Evolutionary conservation across 805 yeast species (phyloP).

Genomic region (Yamadazyma paraphyllophila): DNA sequence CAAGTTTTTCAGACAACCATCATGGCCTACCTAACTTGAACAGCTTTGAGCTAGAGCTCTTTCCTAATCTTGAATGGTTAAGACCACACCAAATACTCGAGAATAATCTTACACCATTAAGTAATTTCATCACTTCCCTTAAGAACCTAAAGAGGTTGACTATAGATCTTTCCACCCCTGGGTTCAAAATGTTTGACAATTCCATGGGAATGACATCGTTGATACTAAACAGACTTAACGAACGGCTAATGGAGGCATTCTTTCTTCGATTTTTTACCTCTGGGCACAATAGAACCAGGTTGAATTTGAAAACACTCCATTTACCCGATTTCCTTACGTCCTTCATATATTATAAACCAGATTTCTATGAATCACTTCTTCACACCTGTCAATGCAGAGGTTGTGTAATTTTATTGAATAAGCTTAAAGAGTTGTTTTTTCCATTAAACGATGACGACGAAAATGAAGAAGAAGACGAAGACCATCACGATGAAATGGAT

Average conservation of each 20-base stretch:
- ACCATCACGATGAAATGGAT: conserved; percentile 15
- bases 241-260: conserved; percentile 35
- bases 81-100: conserved; percentile 34
- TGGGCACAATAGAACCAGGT: conserved; percentile 8
- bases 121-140: conserved; percentile 26
- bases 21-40: conserved; percentile 30
- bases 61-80: conserved; percentile 34
- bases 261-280: conserved; percentile 24
- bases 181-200: conserved; percentile 36
- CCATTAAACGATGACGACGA: conserved; percentile 19
- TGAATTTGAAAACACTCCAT: conserved; percentile 23
- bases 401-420: conserved; percentile 27
- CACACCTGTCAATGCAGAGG: conserved; percentile 40
- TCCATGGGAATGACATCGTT: conserved; percentile 28
- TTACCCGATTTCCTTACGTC: conserved; percentile 36
- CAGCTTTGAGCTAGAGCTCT: conserved; percentile 29
- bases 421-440: conserved; percentile 20
- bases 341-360: conserved; percentile 36
- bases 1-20: conserved; percentile 19
- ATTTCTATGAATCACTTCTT: conserved; percentile 30
- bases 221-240: conserved; percentile 31
- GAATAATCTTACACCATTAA: conserved; percentile 29
- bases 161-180: conserved; percentile 34
- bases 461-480: conserved; percentile 13
- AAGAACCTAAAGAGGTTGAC: conserved; percentile 21